Evolutionary conservation across 345 rosid genomes (phyloP).

Genomic region (Acer yangbiense): DNA sequence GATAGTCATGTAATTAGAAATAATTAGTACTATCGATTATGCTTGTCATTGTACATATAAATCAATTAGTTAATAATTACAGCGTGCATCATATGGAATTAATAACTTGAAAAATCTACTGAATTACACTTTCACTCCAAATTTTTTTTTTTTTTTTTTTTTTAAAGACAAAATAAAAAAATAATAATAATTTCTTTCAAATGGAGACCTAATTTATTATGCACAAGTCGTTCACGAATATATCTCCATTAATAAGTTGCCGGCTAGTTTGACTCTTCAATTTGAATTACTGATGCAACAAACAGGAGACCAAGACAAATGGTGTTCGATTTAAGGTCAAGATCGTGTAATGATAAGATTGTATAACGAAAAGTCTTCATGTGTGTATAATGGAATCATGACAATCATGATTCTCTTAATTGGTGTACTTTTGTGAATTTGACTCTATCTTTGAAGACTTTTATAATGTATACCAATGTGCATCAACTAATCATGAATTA

Average conservation of each 20-base stretch:
- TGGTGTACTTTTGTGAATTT: background rate
- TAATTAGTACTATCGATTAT: background rate
- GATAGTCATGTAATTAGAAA: background rate
- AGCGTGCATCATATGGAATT: background rate
- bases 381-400: background rate
- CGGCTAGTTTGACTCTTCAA: constrained; percentile 7
- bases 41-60: constrained; percentile 8
- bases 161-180: background rate
- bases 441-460: background rate
- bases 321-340: background rate
- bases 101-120: background rate
- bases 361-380: background rate
- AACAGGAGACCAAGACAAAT: background rate
- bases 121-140: background rate
- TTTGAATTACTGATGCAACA: background rate
- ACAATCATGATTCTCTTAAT: background rate
- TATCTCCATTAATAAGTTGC: background rate
- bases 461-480: background rate
- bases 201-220: background rate
- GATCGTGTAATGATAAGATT: background rate
- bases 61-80: background rate
- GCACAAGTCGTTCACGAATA: too few relatives aligned
- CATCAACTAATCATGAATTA: background rate
- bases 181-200: background rate
- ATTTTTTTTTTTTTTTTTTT: too few relatives aligned